Base-by-base conservation (phyloP, 192 early-diverging fungal species). In the Fimicolochytrium jonesii region DNA sequence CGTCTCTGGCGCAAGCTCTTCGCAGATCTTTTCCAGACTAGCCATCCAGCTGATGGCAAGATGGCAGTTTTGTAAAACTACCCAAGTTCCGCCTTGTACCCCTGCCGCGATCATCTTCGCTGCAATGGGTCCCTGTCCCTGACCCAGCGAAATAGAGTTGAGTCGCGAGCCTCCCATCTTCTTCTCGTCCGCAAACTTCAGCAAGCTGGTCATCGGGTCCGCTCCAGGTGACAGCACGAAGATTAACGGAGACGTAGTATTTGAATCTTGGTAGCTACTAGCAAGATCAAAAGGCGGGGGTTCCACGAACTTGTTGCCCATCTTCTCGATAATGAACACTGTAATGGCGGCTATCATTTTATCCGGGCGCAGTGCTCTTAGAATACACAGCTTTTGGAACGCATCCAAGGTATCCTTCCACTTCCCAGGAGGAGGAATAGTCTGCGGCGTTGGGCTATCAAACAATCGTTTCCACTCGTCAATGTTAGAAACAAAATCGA, bases 1-100 rank as follows among this genome's bases (percentile, higher is more conserved):
- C 11, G 67, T 71, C 37, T 84, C 82, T 9, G 77, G 80, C 1
- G 59, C 55, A 11, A 84, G 41, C 23, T 84, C 82, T 56, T 84
- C 82, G 55, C 82, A 84, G 35, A 84, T 80, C 54, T 84, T 84
- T 61, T 84, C 82, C 11, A 84, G 60, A 9, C 52, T 69, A 9
- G 82, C 61, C 82, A 84, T 84, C 82, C 82, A 84, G 61, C 80
- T 83, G 57, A 83, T 77, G 9, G 82, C 82, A 26, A 84, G 67
- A 61, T 84, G 82, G 58, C 82, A 84, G 57, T 84, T 84, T 71
- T 84, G 82, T 6, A 84, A 54, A 0, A 84, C 82, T 36, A 84
- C 71, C 82, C 82, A 84, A 15, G 77, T 70, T 9, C 82, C 82
- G 17, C 71, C 77, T n/a, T 72, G 59, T 18, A 80, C 60, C 1